phyloP scores from a whole-genome alignment of 352 stramenopile genomes.

The Globisporangium acanthophoron region DNA sequence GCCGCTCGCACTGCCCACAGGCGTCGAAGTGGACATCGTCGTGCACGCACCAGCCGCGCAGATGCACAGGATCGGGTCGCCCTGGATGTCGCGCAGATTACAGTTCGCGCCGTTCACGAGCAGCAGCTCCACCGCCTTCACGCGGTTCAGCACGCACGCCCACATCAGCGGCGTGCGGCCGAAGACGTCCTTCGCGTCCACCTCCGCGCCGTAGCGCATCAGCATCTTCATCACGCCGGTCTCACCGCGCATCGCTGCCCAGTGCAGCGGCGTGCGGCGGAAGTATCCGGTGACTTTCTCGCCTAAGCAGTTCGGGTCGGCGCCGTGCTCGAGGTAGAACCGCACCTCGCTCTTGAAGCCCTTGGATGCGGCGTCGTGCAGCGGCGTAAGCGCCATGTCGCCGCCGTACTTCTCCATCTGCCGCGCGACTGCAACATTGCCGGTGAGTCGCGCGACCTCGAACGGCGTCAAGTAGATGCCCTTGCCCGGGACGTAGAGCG shows the following conservation, averaged over 20 bases:
- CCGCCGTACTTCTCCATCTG: conserved; percentile 77
- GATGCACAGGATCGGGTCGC: conserved; percentile 61
- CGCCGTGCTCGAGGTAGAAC: conserved; percentile 67
- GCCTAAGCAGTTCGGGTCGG: conserved; percentile 53
- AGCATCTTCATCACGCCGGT: conserved; percentile 51
- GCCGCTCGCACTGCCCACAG: not conserved
- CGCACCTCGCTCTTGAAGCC: conserved; percentile 50
- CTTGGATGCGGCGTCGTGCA: conserved; percentile 60
- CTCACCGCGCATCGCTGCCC: conserved; percentile 74
- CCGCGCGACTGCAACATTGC: conserved; percentile 54
- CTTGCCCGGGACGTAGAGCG: conserved; percentile 47
- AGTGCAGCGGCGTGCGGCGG: conserved; percentile 66
- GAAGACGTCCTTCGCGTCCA: conserved; percentile 62
- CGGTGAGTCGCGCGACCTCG: conserved; percentile 59
- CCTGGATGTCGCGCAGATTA: conserved; percentile 54
- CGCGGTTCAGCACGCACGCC: conserved; percentile 69
- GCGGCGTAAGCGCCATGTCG: conserved; percentile 68
- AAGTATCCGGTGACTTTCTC: conserved; percentile 71
- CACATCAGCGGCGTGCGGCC: conserved; percentile 64
- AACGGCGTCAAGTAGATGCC: conserved; percentile 63
- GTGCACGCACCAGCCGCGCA: conserved; percentile 44
- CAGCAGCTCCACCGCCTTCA: conserved; percentile 48
- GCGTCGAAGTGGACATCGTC: conserved; percentile 12
- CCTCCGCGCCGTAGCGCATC: conserved; percentile 44
- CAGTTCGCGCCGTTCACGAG: conserved; percentile 49